Base-by-base conservation (phyloP, 78 protist genomes). In the Dictyostelium purpureum region DNA sequence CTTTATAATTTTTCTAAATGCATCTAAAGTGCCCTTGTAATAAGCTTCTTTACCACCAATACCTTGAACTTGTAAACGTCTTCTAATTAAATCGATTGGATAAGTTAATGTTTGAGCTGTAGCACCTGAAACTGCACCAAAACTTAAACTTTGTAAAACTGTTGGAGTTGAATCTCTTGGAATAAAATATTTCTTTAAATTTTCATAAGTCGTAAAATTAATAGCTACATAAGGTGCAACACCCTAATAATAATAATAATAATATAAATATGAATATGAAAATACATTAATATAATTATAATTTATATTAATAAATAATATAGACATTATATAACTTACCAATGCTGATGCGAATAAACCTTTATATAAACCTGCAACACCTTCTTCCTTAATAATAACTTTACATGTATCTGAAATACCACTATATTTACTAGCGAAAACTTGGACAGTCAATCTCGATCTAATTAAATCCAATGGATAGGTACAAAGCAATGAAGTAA, bases 191-290 rank as follows among this genome's bases (percentile, higher is more conserved):
- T 24, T 45, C 56, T 93, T 93, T 19, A 97, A 49, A 28, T 87
- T 40, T 66, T 95, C 98, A 76, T 97, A 97, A 26, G 94, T 80
- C 26, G 95, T 88, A 49, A 97, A 96, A 77, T 96, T 94, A 57
- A 96, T 67, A 28, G 96, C 98, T 26, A 96, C 97, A 66, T 96
- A 96, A 6, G 98, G 98, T 16, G 92, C 90, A 12, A 97, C 96
- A 33, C 97, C 98, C 94, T 89, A 87, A 49, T 37, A 14, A 14
- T 3, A 65, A 65, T 63, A 63, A 35, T 31, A 7, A 63, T 63
- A 35, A 7, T 35, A 63, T 63, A 9, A 35, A 35, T 63, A 35
- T 7, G 7, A 35, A 63, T 63, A 35, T 7, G 7, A 63, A 63
- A 9, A 63, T 9, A 63, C 7, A 63, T 4, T 35, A 63, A 63